These are phyloP conservation scores for Leptographium procerum DNA, from an alignment of 2,329 filamentous ascomycete genomes.

Conservation along the genomic window DNA sequence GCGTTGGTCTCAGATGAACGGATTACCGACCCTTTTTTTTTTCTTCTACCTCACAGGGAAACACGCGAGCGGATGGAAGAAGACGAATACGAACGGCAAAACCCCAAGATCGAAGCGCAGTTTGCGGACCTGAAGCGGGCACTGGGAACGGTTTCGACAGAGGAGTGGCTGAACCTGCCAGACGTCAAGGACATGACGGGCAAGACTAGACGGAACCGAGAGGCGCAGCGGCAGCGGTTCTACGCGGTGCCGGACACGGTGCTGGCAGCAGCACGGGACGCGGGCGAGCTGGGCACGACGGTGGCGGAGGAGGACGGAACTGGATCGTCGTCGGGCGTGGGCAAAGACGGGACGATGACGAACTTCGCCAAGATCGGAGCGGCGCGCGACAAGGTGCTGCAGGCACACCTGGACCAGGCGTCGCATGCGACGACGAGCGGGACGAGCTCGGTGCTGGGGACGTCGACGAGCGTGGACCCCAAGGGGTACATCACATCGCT, in stretches of 20 bases:
- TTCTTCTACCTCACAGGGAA: slow-evolving; percentile 45
- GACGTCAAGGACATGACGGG: slow-evolving; percentile 95
- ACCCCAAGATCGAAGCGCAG: slow-evolving; percentile 96
- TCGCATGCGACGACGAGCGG: slow-evolving; percentile 61
- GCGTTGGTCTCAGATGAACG: too few relatives aligned
- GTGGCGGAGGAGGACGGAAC: slow-evolving; percentile 66
- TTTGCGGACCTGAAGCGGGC: slow-evolving; percentile 93
- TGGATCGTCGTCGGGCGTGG: slow-evolving; percentile 19
- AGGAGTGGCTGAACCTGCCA: slow-evolving; percentile 91
- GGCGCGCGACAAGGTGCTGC: slow-evolving; percentile 87
- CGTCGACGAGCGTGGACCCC: slow-evolving; percentile 81
- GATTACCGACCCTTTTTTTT: neutral
- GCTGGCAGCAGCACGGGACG: slow-evolving; percentile 71
- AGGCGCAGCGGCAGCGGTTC: slow-evolving; percentile 73
- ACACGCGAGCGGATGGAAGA: slow-evolving; percentile 80
- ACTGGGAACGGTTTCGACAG: slow-evolving; percentile 76
- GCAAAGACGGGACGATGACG: slow-evolving; percentile 80
- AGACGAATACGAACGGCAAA: slow-evolving; percentile 93
- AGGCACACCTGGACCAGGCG: slow-evolving; percentile 63
- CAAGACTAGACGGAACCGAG: slow-evolving; percentile 76
- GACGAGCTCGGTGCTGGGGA: slow-evolving; percentile 62
- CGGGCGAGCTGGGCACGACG: slow-evolving; percentile 73
- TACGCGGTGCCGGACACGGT: slow-evolving; percentile 97
- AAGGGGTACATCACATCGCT: slow-evolving; percentile 93
- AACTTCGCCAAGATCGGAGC: slow-evolving; percentile 97